phyloP scores from a whole-genome alignment of 805 yeast genomes.

The Candida vartiovaarae region DNA sequence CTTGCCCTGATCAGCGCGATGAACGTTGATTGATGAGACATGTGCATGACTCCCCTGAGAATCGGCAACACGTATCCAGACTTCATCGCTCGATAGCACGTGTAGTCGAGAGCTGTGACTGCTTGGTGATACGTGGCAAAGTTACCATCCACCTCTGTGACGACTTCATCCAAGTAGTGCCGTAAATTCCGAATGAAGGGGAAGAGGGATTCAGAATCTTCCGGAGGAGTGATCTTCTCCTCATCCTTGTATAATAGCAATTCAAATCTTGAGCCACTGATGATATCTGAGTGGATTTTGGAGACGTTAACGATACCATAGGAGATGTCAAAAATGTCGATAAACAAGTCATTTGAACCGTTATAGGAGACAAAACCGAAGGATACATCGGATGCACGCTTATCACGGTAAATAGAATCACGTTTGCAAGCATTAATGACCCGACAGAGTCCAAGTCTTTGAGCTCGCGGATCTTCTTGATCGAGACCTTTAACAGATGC shows the following conservation, averaged over 20 bases:
- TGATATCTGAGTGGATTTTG: background rate
- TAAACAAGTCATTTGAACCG: constrained; percentile 6
- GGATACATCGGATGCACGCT: constrained; percentile 17
- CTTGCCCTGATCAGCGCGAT: constrained; percentile 7
- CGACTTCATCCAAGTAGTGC: constrained; percentile 6
- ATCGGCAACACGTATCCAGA: constrained; percentile 18
- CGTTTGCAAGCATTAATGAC: constrained; percentile 11
- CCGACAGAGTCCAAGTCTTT: constrained; percentile 7
- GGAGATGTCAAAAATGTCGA: constrained; percentile 15
- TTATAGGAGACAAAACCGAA: constrained; percentile 5
- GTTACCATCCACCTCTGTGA: constrained; percentile 1
- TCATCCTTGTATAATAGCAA: constrained; percentile 11
- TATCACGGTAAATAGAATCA: constrained; percentile 15
- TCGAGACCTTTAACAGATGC: constrained; percentile 1
- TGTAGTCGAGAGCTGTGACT: constrained; percentile 11
- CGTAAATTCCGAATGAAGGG: constrained; percentile 13
- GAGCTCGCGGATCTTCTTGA: background rate
- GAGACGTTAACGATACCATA: constrained; percentile 6
- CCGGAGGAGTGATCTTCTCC: constrained; percentile 5
- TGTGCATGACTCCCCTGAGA: constrained; percentile 8
- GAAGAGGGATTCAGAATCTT: constrained; percentile 4
- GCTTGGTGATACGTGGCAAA: constrained; percentile 6
- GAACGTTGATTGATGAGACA: constrained; percentile 6
- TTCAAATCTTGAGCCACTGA: constrained; percentile 10
- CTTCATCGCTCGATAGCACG: constrained; percentile 14